Evolutionary conservation across 2,329 filamentous ascomycete species (phyloP).

Genomic region (Beauveria varroae): DNA sequence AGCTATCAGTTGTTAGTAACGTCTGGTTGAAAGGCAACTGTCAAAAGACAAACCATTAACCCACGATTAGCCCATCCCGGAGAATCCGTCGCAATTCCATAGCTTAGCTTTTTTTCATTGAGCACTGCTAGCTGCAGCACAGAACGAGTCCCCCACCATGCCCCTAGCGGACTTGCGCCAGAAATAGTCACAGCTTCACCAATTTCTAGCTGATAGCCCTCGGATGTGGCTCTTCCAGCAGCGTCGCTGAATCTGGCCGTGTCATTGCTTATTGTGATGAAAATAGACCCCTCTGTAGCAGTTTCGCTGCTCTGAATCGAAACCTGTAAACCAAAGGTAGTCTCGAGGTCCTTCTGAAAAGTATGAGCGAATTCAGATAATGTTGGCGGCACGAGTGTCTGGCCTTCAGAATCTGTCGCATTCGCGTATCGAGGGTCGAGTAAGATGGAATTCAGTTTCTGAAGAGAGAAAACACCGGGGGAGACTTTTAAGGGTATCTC

Average conservation of each 20-base stretch:
- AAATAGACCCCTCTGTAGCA: neutral
- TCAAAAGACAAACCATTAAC: slow-evolving; percentile 25
- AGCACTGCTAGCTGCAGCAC: slow-evolving; percentile 43
- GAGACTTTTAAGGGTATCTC: neutral
- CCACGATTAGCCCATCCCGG: slow-evolving; percentile 44
- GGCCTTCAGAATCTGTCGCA: neutral
- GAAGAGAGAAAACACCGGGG: neutral
- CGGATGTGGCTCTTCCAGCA: slow-evolving; percentile 37
- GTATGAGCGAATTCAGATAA: neutral
- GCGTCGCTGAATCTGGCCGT: slow-evolving; percentile 32
- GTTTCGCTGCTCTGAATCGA: neutral
- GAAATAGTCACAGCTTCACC: slow-evolving; percentile 34
- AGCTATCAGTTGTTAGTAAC: slow-evolving; percentile 19
- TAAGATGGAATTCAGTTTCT: neutral
- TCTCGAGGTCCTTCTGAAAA: neutral
- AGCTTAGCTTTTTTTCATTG: slow-evolving; percentile 22
- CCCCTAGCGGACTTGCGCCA: slow-evolving; percentile 46
- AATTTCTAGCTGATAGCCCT: slow-evolving; percentile 41
- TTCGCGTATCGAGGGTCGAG: neutral
- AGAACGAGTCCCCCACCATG: slow-evolving; percentile 51
- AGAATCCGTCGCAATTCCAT: slow-evolving; percentile 37
- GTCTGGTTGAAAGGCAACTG: neutral
- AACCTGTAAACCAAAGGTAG: neutral
- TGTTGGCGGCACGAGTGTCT: neutral
- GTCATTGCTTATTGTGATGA: neutral